A percentile compares a stretch with the other conserved stretches of the same genome.
Evolutionary conservation across 768 basidiomycete species (phyloP).

Genomic region (Russula sp.): DNA sequence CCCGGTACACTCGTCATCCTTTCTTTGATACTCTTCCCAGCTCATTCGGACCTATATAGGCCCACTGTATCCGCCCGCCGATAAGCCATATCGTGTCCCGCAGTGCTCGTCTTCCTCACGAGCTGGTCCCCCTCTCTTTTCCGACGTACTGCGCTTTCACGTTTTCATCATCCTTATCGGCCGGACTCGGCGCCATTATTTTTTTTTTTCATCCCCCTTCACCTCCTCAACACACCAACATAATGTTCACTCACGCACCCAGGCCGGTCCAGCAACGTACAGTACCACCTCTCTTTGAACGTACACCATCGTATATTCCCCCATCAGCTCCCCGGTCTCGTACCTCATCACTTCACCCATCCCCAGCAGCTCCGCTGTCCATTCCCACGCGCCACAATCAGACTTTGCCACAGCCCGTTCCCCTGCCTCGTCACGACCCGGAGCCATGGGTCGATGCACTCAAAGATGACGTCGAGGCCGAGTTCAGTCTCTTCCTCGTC

Average conservation of each 20-base stretch:
- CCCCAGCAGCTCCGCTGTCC: background rate
- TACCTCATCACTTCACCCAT: constrained; percentile 9
- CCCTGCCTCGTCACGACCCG: constrained; percentile 2
- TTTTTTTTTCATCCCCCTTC: background rate
- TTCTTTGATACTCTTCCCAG: background rate
- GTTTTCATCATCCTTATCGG: constrained; percentile 10
- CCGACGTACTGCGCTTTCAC: constrained; percentile 4
- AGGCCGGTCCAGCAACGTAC: constrained; percentile 19
- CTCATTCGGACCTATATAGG: constrained; percentile 8
- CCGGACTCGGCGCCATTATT: constrained; percentile 2
- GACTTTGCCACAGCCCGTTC: background rate
- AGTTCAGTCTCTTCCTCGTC: constrained; percentile 17
- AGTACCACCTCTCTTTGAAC: constrained; percentile 1
- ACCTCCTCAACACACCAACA: background rate
- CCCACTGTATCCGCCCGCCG: constrained; percentile 8
- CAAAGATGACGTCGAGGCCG: constrained; percentile 19
- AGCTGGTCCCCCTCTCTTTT: background rate
- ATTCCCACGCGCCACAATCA: constrained; percentile 18
- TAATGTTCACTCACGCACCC: constrained; percentile 17
- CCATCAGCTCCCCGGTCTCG: constrained; percentile 8
- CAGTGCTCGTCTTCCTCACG: constrained; percentile 6
- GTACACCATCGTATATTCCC: constrained; percentile 2
- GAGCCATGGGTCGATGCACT: constrained; percentile 21
- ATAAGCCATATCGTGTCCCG: constrained; percentile 12
- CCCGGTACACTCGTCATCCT: constrained; percentile 14